These are phyloP conservation scores for Phytopythium cucurbitacearum DNA, from an alignment of 352 stramenopile species.

Conservation along the genomic window DNA sequence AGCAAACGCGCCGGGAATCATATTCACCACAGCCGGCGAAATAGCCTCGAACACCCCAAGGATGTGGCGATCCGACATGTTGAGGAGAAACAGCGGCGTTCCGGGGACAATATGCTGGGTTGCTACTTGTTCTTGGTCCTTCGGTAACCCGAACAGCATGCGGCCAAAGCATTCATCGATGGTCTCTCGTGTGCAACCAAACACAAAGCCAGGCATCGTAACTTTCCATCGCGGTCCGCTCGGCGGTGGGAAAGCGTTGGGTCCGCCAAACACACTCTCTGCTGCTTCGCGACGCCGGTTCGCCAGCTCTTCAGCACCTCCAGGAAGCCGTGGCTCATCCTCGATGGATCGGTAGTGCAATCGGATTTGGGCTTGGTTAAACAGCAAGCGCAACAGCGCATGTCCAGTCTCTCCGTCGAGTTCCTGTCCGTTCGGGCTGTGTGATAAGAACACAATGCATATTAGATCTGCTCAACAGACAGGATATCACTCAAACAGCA, in stretches of 20 bases:
- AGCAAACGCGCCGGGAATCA: conserved; percentile 77
- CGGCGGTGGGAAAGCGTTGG: conserved; percentile 2
- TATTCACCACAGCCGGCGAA: conserved; percentile 63
- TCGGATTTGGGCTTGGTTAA: conserved; percentile 79
- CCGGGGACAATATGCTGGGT: conserved; percentile 63
- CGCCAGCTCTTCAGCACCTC: conserved; percentile 71
- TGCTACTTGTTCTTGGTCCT: conserved; percentile 67
- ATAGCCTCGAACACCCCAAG: conserved; percentile 84
- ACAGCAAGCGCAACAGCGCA: conserved; percentile 67
- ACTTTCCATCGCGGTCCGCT: conserved; percentile 33
- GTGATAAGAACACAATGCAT: conserved; percentile 5
- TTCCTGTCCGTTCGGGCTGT: conserved; percentile 72
- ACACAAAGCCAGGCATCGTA: conserved; percentile 68
- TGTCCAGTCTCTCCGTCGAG: conserved; percentile 65
- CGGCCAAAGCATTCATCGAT: conserved; percentile 87
- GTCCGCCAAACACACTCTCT: conserved; percentile 52
- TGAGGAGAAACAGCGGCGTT: conserved; percentile 82
- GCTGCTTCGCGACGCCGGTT: conserved; percentile 65
- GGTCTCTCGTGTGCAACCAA: conserved; percentile 72
- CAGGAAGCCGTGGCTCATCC: conserved; percentile 68
- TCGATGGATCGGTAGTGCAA: conserved; percentile 82
- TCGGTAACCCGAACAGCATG: conserved; percentile 74
- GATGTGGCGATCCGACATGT: conserved; percentile 80
- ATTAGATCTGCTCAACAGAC: not conserved
- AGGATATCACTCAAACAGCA: not conserved